Evolutionary conservation across 768 basidiomycete species (phyloP), one percentile per base, ranked within the genome.

Genomic region (Fomitopsis serialis): DNA sequence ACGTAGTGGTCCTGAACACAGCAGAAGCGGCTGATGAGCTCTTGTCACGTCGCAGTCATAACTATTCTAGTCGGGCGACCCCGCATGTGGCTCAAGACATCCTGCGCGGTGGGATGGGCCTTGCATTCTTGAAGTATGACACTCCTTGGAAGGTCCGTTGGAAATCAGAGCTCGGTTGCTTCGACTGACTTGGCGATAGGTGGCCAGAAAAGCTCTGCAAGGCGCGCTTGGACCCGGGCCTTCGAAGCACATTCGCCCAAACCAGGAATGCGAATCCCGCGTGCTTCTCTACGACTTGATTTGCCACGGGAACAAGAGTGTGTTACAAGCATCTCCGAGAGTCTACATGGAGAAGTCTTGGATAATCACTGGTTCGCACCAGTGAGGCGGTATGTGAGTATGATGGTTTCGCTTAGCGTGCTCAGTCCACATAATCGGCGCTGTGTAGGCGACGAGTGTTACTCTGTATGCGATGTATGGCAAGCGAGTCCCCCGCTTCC

Each of bases 51-150:
- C 66, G 67, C 24, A 63, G 63, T 55, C 58, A 56, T 22, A 54
- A 46, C 21, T 68, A 62, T 48, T 67, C 67, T 3, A 60, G 62
- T 35, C 63, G 67, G 21, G 59, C 63, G 11, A 62, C 62, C 25
- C 67, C 66, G 1, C 65, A 68, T 51, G 64, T 68, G n/a, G 66
- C 66, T 4, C 64, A 66, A n/a, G 66, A 66, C 52, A 63, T 68
- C 21, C 55, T 68, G 61, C 66, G 67, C 53, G 66, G 61, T 29
- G 66, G 63, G 3, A 64, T 66, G 40, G 51, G 67, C 17, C 44
- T 64, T 43, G 60, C 63, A 9, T 66, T 68, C 46, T 36, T 66
- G 22, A 66, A 66, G 4, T 66, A 68, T 50, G 63, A 55, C 15
- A 59, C 55, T 47, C 64, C 65, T 45, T 66, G 65, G 64, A 68